phyloP scores from a whole-genome alignment of 306 rosid species.

The Rosa rugosa region DNA sequence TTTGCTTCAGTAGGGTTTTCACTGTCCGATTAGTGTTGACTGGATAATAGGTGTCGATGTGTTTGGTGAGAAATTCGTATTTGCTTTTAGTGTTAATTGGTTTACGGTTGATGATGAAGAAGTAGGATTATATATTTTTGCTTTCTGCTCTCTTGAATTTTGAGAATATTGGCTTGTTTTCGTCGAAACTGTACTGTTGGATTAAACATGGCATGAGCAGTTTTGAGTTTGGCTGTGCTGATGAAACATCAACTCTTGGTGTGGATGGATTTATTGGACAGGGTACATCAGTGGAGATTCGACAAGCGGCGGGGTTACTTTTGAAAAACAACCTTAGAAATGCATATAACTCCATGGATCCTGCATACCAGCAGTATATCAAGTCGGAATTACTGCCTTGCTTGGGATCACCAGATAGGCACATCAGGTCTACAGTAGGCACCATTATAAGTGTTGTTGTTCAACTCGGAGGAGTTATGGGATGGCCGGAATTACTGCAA shows the following conservation, averaged over 20 bases:
- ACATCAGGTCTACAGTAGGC: conserved; percentile 88
- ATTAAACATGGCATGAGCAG: not conserved
- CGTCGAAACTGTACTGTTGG: not conserved
- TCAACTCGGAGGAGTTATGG: conserved; percentile 77
- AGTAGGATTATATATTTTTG: not conserved
- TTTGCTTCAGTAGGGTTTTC: not conserved
- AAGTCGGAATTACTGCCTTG: conserved; percentile 95
- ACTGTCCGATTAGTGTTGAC: not conserved
- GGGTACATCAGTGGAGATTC: conserved; percentile 87
- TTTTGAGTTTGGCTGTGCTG: conserved; percentile 4
- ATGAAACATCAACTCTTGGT: conserved; percentile 19
- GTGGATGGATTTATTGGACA: conserved; percentile 33
- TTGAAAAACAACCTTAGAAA: conserved; percentile 86
- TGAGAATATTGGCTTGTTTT: not conserved
- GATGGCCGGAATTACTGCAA: conserved; percentile 96
- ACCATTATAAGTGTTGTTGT: conserved; percentile 80
- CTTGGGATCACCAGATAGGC: conserved; percentile 84
- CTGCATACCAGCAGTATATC: conserved; percentile 75
- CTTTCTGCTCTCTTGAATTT: not conserved
- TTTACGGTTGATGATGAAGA: not conserved
- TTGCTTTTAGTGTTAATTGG: not conserved
- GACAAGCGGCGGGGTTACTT: conserved; percentile 94
- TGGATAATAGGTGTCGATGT: not conserved
- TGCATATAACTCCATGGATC: conserved; percentile 53
- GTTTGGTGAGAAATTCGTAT: not conserved